Evolutionary conservation across 331 rosid genomes (phyloP), one percentile per base, ranked within the genome.

Genomic region (Spiraea crenata): DNA sequence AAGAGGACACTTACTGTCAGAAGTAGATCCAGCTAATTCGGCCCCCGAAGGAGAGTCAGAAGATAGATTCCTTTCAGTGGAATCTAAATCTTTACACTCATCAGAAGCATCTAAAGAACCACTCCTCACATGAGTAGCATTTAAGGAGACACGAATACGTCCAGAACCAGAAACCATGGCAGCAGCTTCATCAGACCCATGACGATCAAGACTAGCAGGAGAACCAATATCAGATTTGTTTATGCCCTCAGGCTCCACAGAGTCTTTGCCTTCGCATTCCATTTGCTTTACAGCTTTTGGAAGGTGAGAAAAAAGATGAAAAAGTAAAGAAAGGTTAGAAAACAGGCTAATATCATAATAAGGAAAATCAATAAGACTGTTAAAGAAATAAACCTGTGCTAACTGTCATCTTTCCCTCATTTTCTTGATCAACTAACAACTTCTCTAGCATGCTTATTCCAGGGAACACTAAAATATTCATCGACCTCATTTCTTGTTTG

Each of bases 401-500:
- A 38, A 60, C 57, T 66, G 77, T 68, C 65, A 50, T 20, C 57
- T 83, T 82, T 50, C 85, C 85, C 63, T 87, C 90, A 60, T 69
- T 77, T 71, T 76, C 92, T 83, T 78, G 86, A 65, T 73, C 83
- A 65, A 69, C 75, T 15, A 95, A 71, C 77, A 83, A 70, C 89
- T 95, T 95, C 83, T 95, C 91, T 74, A 95, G 83, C 99, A 95
- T 88, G 83, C 89, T 96, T 73, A 89, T 89, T 48, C 99, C 99
- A 62, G 97, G 99, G 90, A 95, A 95, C 70, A 89, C 96, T 80
- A 95, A 68, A 92, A 95, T 89, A 80, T 95, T 95, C 86, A 95
- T 75, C 45, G 89, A 83, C 73, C 86, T 82, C 88, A 88, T 90
- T 75, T 89, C 96, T 76, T 81, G 86, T 84, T 86, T 87, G 75